Base-by-base conservation (phyloP, 441 rosid species). In the Dalechampia spathulata region DNA sequence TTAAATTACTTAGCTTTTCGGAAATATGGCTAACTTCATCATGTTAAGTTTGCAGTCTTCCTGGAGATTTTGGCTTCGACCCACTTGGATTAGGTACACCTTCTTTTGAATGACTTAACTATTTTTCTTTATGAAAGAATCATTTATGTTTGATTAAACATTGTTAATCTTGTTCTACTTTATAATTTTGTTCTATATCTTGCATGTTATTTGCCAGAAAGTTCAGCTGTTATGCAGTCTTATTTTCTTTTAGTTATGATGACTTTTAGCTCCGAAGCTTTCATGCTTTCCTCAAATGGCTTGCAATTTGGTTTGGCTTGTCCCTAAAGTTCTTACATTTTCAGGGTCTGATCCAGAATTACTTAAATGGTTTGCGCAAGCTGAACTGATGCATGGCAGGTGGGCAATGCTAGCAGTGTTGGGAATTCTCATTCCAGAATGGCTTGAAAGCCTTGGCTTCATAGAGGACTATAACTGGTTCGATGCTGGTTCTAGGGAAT, bases 371-470 rank as follows among this genome's bases (percentile, higher is more conserved):
- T 82, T 85, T 57, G 95, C 95, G 16, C 98, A 91, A 74, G 98
- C 93, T 1, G 96, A 87, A 74, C 79, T 91, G 38, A 67, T 87
- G 64, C 98, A 86, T 20, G 69, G 86, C 34, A 74, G 98, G 63
- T 91, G 98, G 98, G 98, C 98, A 16, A 91, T 91, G 96, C 80
- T 91, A 3, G 98, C 89, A 0, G 96, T 82, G 53, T 58, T 86
- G 4, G 98, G 96, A 11, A 87, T 91, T 45, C 67, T 86, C 9
- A 58, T 87, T 52, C 98, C 96, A 0, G 98, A 86, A 73, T 68
- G 79, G 71, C 87, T 91, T 2, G 96, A 77, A 51, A 74, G 88
- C 41, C 34, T 81, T 39, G 94, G 88, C 13, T 65, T 83, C 67
- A 73, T 91, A 1, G 89, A 86, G 26, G 70, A 86, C 64, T 91